phyloP scores from a whole-genome alignment of 495 filamentous ascomycete genomes.

The Neurospora sp. region DNA sequence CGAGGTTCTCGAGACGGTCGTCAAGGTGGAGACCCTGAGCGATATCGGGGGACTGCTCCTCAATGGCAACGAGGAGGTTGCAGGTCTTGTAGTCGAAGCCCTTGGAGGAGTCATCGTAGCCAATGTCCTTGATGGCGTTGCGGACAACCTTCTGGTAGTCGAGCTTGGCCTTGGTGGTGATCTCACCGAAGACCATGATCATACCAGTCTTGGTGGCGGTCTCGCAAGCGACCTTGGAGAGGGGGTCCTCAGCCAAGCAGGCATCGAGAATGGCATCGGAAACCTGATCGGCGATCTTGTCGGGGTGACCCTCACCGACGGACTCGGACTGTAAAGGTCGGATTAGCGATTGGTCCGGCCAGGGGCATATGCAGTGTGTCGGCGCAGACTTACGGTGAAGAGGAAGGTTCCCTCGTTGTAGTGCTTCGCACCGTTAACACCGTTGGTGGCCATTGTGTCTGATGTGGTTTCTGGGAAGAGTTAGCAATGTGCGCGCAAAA shows the following conservation, averaged over 20 bases:
- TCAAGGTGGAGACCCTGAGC: slow-evolving; percentile 97
- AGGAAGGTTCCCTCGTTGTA: slow-evolving; percentile 71
- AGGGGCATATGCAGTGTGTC: background rate
- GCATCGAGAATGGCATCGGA: slow-evolving; percentile 98
- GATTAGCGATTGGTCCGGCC: slow-evolving; percentile 9
- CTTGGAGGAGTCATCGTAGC: slow-evolving; percentile 93
- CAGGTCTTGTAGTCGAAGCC: slow-evolving; percentile 99
- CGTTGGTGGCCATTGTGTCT: slow-evolving; percentile 26
- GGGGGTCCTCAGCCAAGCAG: slow-evolving; percentile 83
- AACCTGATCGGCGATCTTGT: slow-evolving; percentile 98
- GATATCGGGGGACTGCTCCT: slow-evolving; percentile 98
- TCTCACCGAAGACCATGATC: slow-evolving; percentile 99
- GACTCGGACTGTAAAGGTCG: slow-evolving; percentile 65
- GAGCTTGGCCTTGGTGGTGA: slow-evolving; percentile 86
- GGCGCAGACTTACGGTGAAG: slow-evolving; percentile 61
- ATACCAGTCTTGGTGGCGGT: slow-evolving; percentile 99
- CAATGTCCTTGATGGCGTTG: slow-evolving; percentile 92
- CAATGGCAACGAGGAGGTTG: slow-evolving; percentile 97
- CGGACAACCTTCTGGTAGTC: slow-evolving; percentile 99
- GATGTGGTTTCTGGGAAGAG: slow-evolving; percentile 50
- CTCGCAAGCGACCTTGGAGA: slow-evolving; percentile 98
- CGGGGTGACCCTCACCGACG: slow-evolving; percentile 94
- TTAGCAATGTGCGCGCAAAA: slow-evolving; percentile 30
- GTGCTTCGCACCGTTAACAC: slow-evolving; percentile 35
- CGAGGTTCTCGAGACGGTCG: slow-evolving; percentile 90